Conservation (phyloP, 768 basidiomycete species). For the Termitomyces heimii region DNA sequence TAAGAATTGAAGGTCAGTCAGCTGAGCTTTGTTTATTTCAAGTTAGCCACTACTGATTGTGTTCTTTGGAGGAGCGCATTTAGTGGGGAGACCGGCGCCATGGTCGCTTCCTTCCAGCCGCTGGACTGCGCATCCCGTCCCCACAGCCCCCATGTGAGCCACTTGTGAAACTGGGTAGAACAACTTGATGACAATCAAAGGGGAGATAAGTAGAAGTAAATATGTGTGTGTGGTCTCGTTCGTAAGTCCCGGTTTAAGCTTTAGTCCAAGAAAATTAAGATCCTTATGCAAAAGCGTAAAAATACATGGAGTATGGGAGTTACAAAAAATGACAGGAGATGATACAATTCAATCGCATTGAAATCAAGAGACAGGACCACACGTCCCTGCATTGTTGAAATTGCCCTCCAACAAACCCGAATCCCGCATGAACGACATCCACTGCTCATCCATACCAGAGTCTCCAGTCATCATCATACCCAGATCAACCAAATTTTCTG, state of each 20-base stretch:
- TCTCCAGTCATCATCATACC: conserved; percentile 52
- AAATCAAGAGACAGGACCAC: not conserved
- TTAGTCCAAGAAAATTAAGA: not conserved
- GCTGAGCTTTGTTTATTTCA: no score
- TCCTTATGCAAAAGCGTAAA: not conserved
- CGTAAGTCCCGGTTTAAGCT: not conserved
- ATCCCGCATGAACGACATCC: conserved; percentile 62
- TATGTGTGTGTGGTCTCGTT: not conserved
- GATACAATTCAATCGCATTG: not conserved
- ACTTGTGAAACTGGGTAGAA: not conserved
- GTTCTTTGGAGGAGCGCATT: no score
- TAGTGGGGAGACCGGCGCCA: no score
- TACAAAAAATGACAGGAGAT: not conserved
- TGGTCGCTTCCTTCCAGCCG: no score
- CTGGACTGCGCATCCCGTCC: no score
- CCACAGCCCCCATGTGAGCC: not conserved
- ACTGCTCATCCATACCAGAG: conserved; percentile 59
- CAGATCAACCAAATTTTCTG: conserved; percentile 32
- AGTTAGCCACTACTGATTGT: no score
- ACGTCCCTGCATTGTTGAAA: conserved; percentile 1
- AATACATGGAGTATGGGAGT: not conserved
- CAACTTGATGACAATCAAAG: not conserved
- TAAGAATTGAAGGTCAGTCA: not conserved
- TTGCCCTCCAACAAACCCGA: conserved; percentile 47
- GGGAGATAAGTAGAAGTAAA: not conserved